Conservation (phyloP, 495 filamentous ascomycete genomes). For the Aeminium ludgeri region DNA sequence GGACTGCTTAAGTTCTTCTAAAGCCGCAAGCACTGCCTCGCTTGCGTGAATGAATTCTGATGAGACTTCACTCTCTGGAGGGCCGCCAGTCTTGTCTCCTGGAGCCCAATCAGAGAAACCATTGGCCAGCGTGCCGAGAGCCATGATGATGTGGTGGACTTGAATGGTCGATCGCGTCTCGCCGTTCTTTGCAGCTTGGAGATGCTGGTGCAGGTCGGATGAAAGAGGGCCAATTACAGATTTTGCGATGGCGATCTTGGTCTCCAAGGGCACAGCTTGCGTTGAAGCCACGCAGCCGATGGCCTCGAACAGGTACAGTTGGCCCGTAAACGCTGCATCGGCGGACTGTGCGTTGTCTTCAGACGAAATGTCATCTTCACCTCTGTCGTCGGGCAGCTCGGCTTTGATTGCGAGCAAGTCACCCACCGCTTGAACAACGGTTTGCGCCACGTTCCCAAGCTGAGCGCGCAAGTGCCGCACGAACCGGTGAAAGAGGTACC, state of each 20-base stretch:
- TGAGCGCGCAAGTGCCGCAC: slow-evolving; percentile 73
- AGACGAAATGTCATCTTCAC: slow-evolving; percentile 85
- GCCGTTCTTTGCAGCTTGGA: slow-evolving; percentile 54
- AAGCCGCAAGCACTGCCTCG: slow-evolving; percentile 72
- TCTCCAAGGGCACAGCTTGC: slow-evolving; percentile 51
- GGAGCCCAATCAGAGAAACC: slow-evolving; percentile 82
- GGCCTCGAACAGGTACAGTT: slow-evolving; percentile 87
- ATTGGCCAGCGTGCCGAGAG: slow-evolving; percentile 72
- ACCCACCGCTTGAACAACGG: slow-evolving; percentile 71
- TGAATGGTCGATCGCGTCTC: slow-evolving; percentile 70
- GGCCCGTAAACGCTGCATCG: slow-evolving; percentile 74
- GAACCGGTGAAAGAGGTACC: slow-evolving; percentile 89
- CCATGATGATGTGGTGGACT: slow-evolving; percentile 93
- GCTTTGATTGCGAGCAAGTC: slow-evolving; percentile 84
- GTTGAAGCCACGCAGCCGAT: slow-evolving; percentile 80
- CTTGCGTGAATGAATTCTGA: slow-evolving; percentile 69
- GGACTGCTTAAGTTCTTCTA: slow-evolving; percentile 61
- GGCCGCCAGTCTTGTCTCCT: slow-evolving; percentile 31
- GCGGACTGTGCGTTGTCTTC: slow-evolving; percentile 76
- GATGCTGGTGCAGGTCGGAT: slow-evolving; percentile 60
- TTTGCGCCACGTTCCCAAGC: slow-evolving; percentile 76
- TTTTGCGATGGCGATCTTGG: slow-evolving; percentile 68
- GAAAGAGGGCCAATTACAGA: slow-evolving; percentile 78
- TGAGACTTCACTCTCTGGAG: slow-evolving; percentile 50
- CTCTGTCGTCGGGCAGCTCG: slow-evolving; percentile 57